These are phyloP conservation scores for Dissophora ornata DNA, from an alignment of 192 early-diverging fungal species.

Conservation along the genomic window DNA sequence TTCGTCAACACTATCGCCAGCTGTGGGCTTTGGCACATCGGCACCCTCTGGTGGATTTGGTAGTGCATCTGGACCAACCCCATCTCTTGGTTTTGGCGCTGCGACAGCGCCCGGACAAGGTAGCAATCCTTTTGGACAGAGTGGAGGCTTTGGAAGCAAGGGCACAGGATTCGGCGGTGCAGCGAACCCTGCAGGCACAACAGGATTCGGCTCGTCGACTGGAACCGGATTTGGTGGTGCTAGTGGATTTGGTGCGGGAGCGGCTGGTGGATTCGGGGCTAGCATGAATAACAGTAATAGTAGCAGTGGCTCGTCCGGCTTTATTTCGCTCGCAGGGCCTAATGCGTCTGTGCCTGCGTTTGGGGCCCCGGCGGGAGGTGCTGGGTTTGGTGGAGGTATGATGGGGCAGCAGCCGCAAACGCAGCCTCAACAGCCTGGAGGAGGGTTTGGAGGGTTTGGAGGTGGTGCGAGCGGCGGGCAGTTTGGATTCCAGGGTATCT, in stretches of 20 bases:
- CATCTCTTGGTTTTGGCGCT: not conserved
- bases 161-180: not conserved
- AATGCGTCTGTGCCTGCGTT: not conserved
- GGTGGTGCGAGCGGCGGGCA: conserved; percentile 2
- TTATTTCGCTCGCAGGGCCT: conserved; percentile 13
- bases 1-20: not conserved
- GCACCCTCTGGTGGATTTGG: conserved; percentile 12
- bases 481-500: conserved; percentile 25
- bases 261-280: not conserved
- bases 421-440: not conserved
- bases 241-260: conserved; percentile 1
- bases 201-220: not conserved
- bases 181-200: no score
- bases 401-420: not conserved
- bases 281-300: no score
- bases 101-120: not conserved
- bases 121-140: conserved; percentile 9
- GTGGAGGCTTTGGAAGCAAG: conserved; percentile 10
- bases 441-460: conserved; percentile 6
- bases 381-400: no score
- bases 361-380: not conserved
- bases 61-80: not conserved
- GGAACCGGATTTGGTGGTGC: conserved; percentile 11
- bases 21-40: not conserved
- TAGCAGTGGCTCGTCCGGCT: not conserved